These are phyloP conservation scores for Zelopaecilomyces penicillatus DNA, from an alignment of 2,329 filamentous ascomycete species.

Conservation along the genomic window DNA sequence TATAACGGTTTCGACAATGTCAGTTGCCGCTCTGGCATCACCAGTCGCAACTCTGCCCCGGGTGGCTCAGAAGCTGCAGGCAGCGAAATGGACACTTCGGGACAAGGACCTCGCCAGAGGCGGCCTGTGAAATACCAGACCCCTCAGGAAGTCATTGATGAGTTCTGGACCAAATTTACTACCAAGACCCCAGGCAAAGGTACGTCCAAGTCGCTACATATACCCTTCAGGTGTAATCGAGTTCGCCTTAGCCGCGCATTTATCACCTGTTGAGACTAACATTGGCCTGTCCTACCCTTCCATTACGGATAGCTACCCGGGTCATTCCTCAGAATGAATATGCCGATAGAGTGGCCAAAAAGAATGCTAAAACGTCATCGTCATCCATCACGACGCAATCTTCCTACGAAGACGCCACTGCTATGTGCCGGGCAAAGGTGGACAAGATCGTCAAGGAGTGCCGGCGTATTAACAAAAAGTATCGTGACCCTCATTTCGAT, in stretches of 20 bases:
- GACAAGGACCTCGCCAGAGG: neutral
- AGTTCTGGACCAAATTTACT: conserved; percentile 67
- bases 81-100: neutral
- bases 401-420: conserved; percentile 65
- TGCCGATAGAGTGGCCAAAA: conserved; percentile 50
- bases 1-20: too few species aligned
- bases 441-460: conserved; percentile 58
- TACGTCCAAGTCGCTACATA: conserved; percentile 14
- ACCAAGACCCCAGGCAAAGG: conserved; percentile 64
- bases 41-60: too few species aligned
- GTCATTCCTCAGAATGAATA: conserved; percentile 62
- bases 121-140: conserved; percentile 38
- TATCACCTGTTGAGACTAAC: too few species aligned
- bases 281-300: too few species aligned
- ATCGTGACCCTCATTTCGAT: conserved; percentile 79
- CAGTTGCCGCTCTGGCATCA: too few species aligned
- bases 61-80: too few species aligned
- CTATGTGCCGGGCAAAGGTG: conserved; percentile 58
- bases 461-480: conserved; percentile 72
- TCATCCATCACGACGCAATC: conserved; percentile 48
- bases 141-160: conserved; percentile 60
- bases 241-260: too few species aligned
- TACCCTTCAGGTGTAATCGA: too few species aligned
- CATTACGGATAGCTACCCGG: conserved; percentile 45
- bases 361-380: conserved; percentile 43